phyloP scores from a whole-genome alignment of 2,329 filamentous ascomycete genomes.

The Scleromitrula shiraiana region DNA sequence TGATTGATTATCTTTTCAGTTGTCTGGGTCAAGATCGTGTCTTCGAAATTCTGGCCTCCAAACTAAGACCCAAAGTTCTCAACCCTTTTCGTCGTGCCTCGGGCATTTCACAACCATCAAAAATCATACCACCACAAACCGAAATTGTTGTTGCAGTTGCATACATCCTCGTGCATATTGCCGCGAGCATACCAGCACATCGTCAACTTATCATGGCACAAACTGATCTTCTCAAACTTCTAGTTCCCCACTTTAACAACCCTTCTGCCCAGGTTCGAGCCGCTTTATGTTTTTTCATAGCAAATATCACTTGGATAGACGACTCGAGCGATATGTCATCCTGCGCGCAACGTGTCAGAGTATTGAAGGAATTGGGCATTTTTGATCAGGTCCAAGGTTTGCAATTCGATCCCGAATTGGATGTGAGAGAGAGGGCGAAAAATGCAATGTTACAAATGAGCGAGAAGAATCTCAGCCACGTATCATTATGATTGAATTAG shows the following conservation, averaged over 20 bases:
- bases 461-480: too few relatives aligned
- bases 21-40: constrained; percentile 69
- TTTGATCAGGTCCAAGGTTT: constrained; percentile 56
- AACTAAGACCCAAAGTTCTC: constrained; percentile 57
- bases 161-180: constrained; percentile 80
- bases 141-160: constrained; percentile 73
- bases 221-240: constrained; percentile 62
- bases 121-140: constrained; percentile 47
- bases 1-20: constrained; percentile 79
- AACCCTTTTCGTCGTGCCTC: constrained; percentile 42
- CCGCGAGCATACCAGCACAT: constrained; percentile 71
- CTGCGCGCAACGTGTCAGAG: constrained; percentile 57
- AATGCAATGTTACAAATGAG: constrained; percentile 41
- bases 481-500: too few relatives aligned
- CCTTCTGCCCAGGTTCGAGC: constrained; percentile 65
- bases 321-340: constrained; percentile 58
- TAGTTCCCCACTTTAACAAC: constrained; percentile 67
- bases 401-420: constrained; percentile 64
- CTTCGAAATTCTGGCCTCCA: constrained; percentile 72
- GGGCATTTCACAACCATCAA: constrained; percentile 35
- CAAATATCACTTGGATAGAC: constrained; percentile 79
- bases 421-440: constrained; percentile 79
- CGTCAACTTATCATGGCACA: constrained; percentile 72
- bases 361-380: constrained; percentile 66
- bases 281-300: constrained; percentile 74